Evolutionary conservation across 352 stramenopile species (phyloP), one percentile per base, ranked within the genome.

Genomic region (Pythium periplocum): DNA sequence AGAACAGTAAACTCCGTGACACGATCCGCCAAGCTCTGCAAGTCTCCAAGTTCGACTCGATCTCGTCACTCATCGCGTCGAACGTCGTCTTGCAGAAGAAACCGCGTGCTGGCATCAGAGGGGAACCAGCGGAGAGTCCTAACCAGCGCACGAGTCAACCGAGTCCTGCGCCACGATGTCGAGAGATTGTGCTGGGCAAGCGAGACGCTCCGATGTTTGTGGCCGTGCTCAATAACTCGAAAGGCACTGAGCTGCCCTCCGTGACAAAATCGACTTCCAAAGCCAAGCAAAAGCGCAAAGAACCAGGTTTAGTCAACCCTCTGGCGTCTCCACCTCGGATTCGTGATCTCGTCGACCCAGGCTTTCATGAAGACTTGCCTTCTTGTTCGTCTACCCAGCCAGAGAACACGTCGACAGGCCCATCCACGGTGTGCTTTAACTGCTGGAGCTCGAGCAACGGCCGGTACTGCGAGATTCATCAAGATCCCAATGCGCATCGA

Each of bases 391-490:
- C 42, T 2, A 9, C 48, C 1, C 34, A 45, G 31, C 11, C 37
- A 45, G 49, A 37, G 9, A 3, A 36, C 34, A 43, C 42, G 30
- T 33, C 40, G 9, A 12, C 33, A 30, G 44, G 11, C 4, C 40
- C 39, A 7, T 42, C 52, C 2, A 44, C 41, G 5, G 62, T 89
- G 4, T 98, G 91, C 62, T 98, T 98, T 66, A 96, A 95, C 49
- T 98, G 93, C 71, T 98, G 93, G 93, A 96, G 83, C 42, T 80
- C 90, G 7, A 95, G 87, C 48, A 93, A 76, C 32, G 73, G 83
- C 26, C 93, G 85, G 12, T 61, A 78, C 55, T 98, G 68, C 59
- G 95, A 89, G 8, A 48, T 73, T 4, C 79, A 90, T 48, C 39
- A 55, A 17, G 77, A 81, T 34, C 63, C 78, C 6, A 73, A 63